Evolutionary conservation across 805 yeast genomes (phyloP).

Genomic region (Isabelozyma rhagii): DNA sequence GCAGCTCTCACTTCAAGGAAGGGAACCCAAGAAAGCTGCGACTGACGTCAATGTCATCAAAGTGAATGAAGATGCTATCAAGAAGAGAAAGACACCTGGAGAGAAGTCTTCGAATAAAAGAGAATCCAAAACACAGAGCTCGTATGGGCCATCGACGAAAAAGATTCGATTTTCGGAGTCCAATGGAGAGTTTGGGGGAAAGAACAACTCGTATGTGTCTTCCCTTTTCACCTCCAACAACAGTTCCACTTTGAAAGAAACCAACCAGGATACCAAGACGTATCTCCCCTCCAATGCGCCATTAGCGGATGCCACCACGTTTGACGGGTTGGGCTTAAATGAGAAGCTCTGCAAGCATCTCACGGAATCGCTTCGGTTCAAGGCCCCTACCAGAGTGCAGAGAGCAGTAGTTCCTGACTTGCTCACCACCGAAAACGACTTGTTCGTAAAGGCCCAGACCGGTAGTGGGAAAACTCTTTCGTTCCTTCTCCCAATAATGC

Average conservation of each 20-base stretch:
- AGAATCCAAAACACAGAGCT: conserved; percentile 1
- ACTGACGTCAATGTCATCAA: conserved; percentile 32
- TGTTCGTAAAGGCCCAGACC: conserved; percentile 93
- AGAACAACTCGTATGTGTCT: conserved; percentile 68
- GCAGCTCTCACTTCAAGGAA: conserved; percentile 49
- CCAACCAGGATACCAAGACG: conserved; percentile 31
- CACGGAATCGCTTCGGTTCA: conserved; percentile 50
- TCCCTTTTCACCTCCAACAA: conserved; percentile 63
- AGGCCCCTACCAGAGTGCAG: conserved; percentile 84
- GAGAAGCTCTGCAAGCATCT: conserved; percentile 53
- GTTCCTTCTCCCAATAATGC: conserved; percentile 78
- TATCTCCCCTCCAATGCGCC: conserved; percentile 83
- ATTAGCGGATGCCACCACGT: conserved; percentile 61
- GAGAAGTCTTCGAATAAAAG: conserved; percentile 3
- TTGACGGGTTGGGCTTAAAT: conserved; percentile 68
- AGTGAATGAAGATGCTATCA: conserved; percentile 9
- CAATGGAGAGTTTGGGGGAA: conserved; percentile 53
- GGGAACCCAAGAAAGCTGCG: conserved; percentile 22
- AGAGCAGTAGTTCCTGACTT: conserved; percentile 67
- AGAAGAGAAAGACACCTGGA: conserved; percentile 9
- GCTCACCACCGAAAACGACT: conserved; percentile 44
- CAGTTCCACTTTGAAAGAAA: conserved; percentile 56
- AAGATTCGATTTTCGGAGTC: conserved; percentile 43
- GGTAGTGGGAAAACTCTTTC: conserved; percentile 98
- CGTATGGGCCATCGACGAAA: conserved; percentile 21